Percentiles rank a stretch among this genome's conserved stretches.
Evolutionary conservation across 2,329 filamentous ascomycete species (phyloP).

Genomic region (Colletotrichum cordylinicola): DNA sequence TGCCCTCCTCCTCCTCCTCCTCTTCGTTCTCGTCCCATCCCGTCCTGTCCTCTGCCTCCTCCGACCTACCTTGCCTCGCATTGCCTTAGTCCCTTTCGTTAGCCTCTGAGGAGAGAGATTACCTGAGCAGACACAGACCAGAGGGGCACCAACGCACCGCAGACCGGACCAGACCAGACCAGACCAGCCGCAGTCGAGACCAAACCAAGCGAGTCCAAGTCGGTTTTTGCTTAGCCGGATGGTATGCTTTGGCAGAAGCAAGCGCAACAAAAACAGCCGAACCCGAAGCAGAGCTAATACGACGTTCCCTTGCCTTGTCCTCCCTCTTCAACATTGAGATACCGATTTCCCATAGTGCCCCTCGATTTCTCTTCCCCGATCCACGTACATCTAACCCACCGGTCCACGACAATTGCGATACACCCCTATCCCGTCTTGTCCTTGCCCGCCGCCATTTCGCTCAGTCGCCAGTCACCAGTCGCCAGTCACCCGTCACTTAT

Average conservation of each 20-base stretch:
- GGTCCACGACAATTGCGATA: slow-evolving; percentile 1
- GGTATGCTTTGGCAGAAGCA: not conserved
- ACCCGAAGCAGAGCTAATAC: not conserved
- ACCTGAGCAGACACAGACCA: not conserved
- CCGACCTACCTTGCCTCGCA: not conserved
- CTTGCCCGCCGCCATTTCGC: not conserved
- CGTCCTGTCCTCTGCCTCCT: not conserved
- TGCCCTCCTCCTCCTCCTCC: not conserved
- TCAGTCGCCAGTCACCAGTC: not conserved
- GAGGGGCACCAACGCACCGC: not conserved
- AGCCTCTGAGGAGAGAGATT: not conserved
- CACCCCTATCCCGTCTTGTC: not conserved
- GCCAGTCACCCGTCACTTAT: not conserved
- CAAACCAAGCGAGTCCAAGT: not conserved
- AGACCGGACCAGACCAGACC: not conserved
- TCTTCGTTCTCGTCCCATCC: not conserved
- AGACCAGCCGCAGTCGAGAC: not conserved
- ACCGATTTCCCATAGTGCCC: slow-evolving; percentile 17
- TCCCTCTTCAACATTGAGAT: slow-evolving; percentile 4
- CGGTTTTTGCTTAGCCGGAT: not conserved
- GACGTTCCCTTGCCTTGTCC: not conserved
- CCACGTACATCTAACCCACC: slow-evolving; percentile 5
- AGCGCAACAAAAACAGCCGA: not conserved
- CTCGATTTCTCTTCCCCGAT: slow-evolving; percentile 14
- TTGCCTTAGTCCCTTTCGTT: not conserved